Conservation (phyloP, 1,139 yeast species). For the Candida anutae region DNA sequence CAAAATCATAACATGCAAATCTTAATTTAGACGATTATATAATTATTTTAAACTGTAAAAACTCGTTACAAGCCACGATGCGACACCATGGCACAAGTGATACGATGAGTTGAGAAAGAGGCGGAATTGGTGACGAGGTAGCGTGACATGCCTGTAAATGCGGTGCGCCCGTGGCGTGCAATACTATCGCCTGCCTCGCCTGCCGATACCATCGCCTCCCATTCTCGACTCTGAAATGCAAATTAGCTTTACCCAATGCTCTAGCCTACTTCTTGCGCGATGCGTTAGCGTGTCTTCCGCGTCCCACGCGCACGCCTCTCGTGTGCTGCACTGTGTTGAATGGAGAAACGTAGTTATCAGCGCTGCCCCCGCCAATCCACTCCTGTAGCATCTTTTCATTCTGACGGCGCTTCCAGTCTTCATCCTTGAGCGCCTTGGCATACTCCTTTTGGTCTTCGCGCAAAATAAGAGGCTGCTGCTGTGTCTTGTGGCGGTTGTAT, state of each 20-base stretch:
- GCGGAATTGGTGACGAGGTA: too few species aligned
- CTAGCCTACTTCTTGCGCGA: slow-evolving; percentile 29
- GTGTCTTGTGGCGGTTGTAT: slow-evolving; percentile 46
- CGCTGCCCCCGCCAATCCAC: slow-evolving; percentile 93
- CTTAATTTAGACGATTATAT: too few species aligned
- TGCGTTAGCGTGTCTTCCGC: slow-evolving; percentile 74
- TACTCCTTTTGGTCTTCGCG: slow-evolving; percentile 95
- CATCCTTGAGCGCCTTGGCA: slow-evolving; percentile 77
- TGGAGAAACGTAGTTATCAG: slow-evolving; percentile 87
- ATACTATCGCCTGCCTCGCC: background rate
- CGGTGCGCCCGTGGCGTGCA: background rate
- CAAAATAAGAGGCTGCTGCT: slow-evolving; percentile 49
- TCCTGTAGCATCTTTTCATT: slow-evolving; percentile 79
- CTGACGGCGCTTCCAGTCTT: slow-evolving; percentile 79
- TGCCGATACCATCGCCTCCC: background rate
- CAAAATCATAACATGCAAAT: too few species aligned
- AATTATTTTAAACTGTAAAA: too few species aligned
- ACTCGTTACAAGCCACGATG: too few species aligned
- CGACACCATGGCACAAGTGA: too few species aligned
- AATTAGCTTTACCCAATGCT: background rate
- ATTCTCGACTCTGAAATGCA: background rate
- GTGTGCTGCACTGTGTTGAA: slow-evolving; percentile 60
- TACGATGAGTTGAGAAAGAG: too few species aligned
- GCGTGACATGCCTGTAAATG: too few species aligned
- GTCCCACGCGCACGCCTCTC: slow-evolving; percentile 73